Percentiles rank a stretch among this genome's conserved stretches.
Conservation (phyloP, 805 yeast genomes). For the Nakazawaea ernobii region DNA sequence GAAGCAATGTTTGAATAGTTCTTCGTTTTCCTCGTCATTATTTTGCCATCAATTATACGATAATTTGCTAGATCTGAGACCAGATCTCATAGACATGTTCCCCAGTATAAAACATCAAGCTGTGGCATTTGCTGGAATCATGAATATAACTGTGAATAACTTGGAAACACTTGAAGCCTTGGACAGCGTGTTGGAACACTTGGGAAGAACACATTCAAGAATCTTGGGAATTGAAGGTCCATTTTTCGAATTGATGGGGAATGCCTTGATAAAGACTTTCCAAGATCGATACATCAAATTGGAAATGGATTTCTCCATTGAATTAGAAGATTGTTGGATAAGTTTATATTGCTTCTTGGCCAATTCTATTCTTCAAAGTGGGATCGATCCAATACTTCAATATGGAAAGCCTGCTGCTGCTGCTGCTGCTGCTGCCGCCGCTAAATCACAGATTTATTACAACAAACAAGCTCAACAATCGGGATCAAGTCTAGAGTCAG, state of each 20-base stretch:
- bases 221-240: slow-evolving; percentile 67
- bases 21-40: slow-evolving; percentile 46
- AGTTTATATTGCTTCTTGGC: slow-evolving; percentile 64
- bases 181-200: slow-evolving; percentile 52
- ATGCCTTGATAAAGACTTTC: slow-evolving; percentile 62
- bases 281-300: slow-evolving; percentile 49
- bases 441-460: too few relatives aligned
- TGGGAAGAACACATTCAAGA: slow-evolving; percentile 74
- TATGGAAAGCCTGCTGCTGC: slow-evolving; percentile 14
- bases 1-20: slow-evolving; percentile 13
- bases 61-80: slow-evolving; percentile 56
- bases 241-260: slow-evolving; percentile 69
- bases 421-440: too few relatives aligned
- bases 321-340: slow-evolving; percentile 66
- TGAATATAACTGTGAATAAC: slow-evolving; percentile 60
- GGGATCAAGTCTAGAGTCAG: not conserved
- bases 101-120: slow-evolving; percentile 80
- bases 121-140: slow-evolving; percentile 71
- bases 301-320: slow-evolving; percentile 41
- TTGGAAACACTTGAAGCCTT: slow-evolving; percentile 53
- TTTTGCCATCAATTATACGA: slow-evolving; percentile 76
- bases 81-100: slow-evolving; percentile 55
- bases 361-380: slow-evolving; percentile 58
- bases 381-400: slow-evolving; percentile 42
- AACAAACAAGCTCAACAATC: too few relatives aligned